Evolutionary conservation across 306 rosid genomes (phyloP).

Genomic region (Rosa chinensis): DNA sequence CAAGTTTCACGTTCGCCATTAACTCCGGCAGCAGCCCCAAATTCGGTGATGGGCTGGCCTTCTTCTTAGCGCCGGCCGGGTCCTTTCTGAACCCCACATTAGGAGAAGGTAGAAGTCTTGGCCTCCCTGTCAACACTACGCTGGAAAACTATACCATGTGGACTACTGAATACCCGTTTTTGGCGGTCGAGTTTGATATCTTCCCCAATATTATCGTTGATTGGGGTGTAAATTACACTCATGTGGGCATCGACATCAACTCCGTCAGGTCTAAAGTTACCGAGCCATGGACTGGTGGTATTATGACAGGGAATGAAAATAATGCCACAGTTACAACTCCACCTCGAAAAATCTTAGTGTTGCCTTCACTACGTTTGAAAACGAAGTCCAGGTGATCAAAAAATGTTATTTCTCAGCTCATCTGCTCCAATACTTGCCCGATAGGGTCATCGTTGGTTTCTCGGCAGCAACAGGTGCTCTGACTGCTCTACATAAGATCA

Average conservation of each 20-base stretch:
- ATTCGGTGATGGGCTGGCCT: neutral
- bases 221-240: conserved; percentile 22
- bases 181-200: conserved; percentile 53
- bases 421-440: neutral
- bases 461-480: neutral
- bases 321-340: neutral
- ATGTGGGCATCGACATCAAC: conserved; percentile 49
- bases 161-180: neutral
- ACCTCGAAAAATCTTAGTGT: neutral
- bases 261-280: conserved; percentile 28
- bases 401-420: neutral
- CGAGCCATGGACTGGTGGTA: neutral
- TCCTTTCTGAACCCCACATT: neutral
- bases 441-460: conserved; percentile 23
- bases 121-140: neutral
- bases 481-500: neutral
- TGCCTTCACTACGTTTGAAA: neutral
- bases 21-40: accelerated
- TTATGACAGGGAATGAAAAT: neutral
- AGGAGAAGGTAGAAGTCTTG: neutral
- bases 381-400: neutral
- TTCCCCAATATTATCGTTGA: neutral
- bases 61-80: conserved; percentile 1
- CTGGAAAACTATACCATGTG: no score
- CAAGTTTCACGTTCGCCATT: neutral